Percentiles rank a stretch among this genome's conserved stretches.
Evolutionary conservation across 202 grass and related monocot genomes (phyloP).

Genomic region (Zizania palustris): DNA sequence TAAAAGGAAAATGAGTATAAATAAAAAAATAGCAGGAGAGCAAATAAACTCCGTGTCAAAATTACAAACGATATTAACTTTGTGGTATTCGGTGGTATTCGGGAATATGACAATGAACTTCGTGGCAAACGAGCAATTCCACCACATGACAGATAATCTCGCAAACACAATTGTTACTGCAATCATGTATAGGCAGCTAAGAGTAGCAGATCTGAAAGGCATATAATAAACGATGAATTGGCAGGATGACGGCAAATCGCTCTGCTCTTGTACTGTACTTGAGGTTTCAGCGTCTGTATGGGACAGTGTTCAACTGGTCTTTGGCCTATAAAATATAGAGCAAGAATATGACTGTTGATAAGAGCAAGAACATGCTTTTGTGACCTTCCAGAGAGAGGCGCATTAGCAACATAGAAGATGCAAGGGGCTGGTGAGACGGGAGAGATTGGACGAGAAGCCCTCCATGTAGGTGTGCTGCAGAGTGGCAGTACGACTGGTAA

Average conservation of each 20-base stretch:
- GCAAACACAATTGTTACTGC: background rate
- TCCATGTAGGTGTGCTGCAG: conserved; percentile 18
- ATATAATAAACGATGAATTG: conserved; percentile 26
- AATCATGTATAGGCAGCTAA: background rate
- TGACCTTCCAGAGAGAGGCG: background rate
- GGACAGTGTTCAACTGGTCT: conserved; percentile 33
- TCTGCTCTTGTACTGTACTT: conserved; percentile 4
- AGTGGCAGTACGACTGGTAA: conserved; percentile 3
- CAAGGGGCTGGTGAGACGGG: conserved; percentile 6
- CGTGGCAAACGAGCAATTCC: no score
- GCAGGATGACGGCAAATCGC: background rate
- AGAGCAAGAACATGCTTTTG: conserved; percentile 6
- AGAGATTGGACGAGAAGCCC: conserved; percentile 30
- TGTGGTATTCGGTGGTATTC: no score
- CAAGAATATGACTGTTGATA: conserved; percentile 17
- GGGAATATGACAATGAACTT: no score
- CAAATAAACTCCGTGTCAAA: no score
- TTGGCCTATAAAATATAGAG: conserved; percentile 40
- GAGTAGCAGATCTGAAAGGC: conserved; percentile 32
- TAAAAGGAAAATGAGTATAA: no score
- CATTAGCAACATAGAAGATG: conserved; percentile 21
- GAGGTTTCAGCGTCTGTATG: conserved; percentile 20
- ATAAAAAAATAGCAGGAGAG: no score
- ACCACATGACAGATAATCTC: background rate
- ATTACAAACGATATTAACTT: no score